These are phyloP conservation scores for Stygiomarasmius scandens DNA, from an alignment of 1,284 basidiomycete genomes.

Conservation along the genomic window DNA sequence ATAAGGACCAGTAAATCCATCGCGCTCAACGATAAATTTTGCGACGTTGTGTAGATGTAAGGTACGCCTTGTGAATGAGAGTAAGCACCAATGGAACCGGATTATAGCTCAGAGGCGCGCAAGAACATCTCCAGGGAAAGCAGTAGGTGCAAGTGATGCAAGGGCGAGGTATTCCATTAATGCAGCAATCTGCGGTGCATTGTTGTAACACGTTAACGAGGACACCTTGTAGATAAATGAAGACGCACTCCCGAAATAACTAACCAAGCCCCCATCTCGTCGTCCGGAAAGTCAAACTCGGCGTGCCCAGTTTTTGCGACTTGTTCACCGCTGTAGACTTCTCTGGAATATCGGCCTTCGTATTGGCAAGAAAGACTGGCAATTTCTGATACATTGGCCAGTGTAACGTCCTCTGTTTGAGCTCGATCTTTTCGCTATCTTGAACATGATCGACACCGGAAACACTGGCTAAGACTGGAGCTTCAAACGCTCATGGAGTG, in stretches of 20 bases:
- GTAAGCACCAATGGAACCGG: slow-evolving; percentile 94
- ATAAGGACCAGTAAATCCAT: slow-evolving; percentile 57
- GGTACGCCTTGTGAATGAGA: slow-evolving; percentile 95
- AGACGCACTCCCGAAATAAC: slow-evolving; percentile 13
- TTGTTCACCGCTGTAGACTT: too few relatives aligned
- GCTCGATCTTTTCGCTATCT: too few relatives aligned
- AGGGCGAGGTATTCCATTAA: slow-evolving; percentile 92
- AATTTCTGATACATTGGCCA: too few relatives aligned
- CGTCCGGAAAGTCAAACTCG: slow-evolving; percentile 13
- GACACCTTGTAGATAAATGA: too few relatives aligned
- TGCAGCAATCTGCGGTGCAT: slow-evolving; percentile 91
- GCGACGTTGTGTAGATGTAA: slow-evolving; percentile 86
- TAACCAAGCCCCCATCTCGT: slow-evolving; percentile 13
- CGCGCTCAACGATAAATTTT: slow-evolving; percentile 80
- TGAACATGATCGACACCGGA: too few relatives aligned
- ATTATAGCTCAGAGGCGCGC: slow-evolving; percentile 79
- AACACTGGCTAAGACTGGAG: too few relatives aligned
- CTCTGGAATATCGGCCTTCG: too few relatives aligned
- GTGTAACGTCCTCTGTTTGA: too few relatives aligned
- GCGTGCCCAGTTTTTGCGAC: background rate
- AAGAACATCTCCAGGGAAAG: slow-evolving; percentile 88
- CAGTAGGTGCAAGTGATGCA: slow-evolving; percentile 73
- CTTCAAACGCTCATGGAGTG: too few relatives aligned
- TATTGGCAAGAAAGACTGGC: too few relatives aligned
- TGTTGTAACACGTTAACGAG: too few relatives aligned